Base-by-base conservation (phyloP, 176 grass and related monocot species). In the Metroxylon sagu region DNA sequence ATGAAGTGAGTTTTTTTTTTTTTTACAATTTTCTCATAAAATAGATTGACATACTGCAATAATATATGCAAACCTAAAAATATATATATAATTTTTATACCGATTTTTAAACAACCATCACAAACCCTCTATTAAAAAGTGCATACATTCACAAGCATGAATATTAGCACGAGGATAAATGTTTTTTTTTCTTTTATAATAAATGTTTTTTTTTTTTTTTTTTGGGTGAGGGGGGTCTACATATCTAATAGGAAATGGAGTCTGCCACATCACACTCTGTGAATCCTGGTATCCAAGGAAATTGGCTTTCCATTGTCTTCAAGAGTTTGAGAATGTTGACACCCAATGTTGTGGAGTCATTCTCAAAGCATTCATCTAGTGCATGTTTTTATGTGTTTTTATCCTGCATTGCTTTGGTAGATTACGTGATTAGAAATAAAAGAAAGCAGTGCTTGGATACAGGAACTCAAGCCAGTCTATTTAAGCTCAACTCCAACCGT, bases 381-480 rank as follows among this genome's bases (percentile, higher is more conserved):
- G 21, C 21, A 23, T 23, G 1, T 23, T 23, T 23, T 23, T 23
- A 23, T 58, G 27, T 23, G 7, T 14, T 29, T 14, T 58, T 18
- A 7, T 3, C 4, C 4, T 15, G 3, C 14, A 25, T 14, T 25
- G 8, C 19, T 26, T 14, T 21, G 29, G 26, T 19, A 67, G 64
- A 67, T 55, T 54, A 39, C 28, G 25, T 70, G 15, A 29, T 70
- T 15, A 30, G 55, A 10, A 49, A 59, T 59, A 27, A 50, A 15
- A 50, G 54, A 49, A 59, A 58, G 23, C 48, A 16, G 27, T 70
- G 59, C 14, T 12, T 70, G 67, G 67, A 70, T 39, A 59, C 67
- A 58, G 59, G 67, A 59, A 70, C 67, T 7, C 67, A 70, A 19
- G 67, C 53, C 19, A 70, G 59, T 59, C 43, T 70, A 57, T 58